Percentiles rank a stretch among this genome's conserved stretches.
These are phyloP conservation scores for Amylostereum areolatum DNA, from an alignment of 1,284 basidiomycete species.

Conservation along the genomic window DNA sequence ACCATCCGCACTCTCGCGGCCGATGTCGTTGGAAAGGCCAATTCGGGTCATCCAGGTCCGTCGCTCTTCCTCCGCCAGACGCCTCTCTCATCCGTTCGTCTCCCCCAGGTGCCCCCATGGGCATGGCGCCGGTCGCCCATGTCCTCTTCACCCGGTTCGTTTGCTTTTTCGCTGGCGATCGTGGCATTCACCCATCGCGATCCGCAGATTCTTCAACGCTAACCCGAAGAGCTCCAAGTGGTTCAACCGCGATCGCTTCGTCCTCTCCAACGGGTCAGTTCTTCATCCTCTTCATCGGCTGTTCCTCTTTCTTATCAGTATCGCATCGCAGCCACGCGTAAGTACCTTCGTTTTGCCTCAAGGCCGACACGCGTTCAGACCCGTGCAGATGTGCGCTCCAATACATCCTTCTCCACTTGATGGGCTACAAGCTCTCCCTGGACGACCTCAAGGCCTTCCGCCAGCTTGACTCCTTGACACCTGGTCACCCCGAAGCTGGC, in stretches of 20 bases:
- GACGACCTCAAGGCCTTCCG: slow-evolving; percentile 84
- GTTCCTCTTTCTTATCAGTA: slow-evolving; percentile 6
- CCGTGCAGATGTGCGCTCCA: slow-evolving; percentile 73
- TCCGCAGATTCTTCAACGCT: slow-evolving; percentile 72
- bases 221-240: slow-evolving; percentile 88
- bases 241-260: slow-evolving; percentile 89
- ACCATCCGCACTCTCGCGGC: slow-evolving; percentile 71
- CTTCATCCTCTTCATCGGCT: not conserved
- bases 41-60: slow-evolving; percentile 87
- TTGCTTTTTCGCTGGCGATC: not conserved
- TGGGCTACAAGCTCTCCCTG: slow-evolving; percentile 80
- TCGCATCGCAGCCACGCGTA: slow-evolving; percentile 49
- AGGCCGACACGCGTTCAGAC: no score
- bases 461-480: slow-evolving; percentile 84
- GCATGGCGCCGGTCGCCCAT: slow-evolving; percentile 87
- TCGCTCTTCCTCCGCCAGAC: slow-evolving; percentile 3
- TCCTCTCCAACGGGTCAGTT: slow-evolving; percentile 76
- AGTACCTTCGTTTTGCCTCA: no score
- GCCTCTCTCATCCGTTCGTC: slow-evolving; percentile 7
- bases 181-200: slow-evolving; percentile 3
- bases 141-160: slow-evolving; percentile 75
- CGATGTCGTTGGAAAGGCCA: slow-evolving; percentile 74
- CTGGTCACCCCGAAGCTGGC: slow-evolving; percentile 86
- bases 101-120: slow-evolving; percentile 77
- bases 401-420: slow-evolving; percentile 78